A percentile compares a stretch with the other conserved stretches of the same genome.
Conservation (phyloP, 768 basidiomycete genomes). For the Tubosaeta brunneosetosa region DNA sequence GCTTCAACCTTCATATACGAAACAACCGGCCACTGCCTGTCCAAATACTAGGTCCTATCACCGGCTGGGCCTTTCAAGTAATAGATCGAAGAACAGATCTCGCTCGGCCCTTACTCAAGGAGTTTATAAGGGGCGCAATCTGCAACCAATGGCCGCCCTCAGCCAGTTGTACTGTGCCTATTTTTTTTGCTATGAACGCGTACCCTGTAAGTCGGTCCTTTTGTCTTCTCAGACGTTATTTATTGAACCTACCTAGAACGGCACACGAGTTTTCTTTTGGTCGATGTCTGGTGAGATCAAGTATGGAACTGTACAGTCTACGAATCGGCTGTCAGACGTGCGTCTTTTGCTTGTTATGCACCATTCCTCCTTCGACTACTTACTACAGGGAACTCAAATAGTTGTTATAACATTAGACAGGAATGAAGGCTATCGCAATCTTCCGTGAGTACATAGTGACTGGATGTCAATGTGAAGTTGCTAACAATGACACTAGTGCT, state of each 20-base stretch:
- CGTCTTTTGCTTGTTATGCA: slow-evolving; percentile 16
- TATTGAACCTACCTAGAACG: slow-evolving; percentile 43
- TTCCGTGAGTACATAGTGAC: slow-evolving; percentile 48
- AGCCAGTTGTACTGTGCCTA: slow-evolving; percentile 22
- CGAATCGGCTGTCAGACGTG: slow-evolving; percentile 55
- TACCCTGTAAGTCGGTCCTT: slow-evolving; percentile 46
- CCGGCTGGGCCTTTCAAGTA: slow-evolving; percentile 24
- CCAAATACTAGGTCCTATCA: slow-evolving; percentile 28
- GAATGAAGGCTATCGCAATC: slow-evolving; percentile 39
- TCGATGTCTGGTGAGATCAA: slow-evolving; percentile 47
- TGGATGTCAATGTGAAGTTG: slow-evolving; percentile 7
- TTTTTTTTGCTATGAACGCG: slow-evolving; percentile 75
- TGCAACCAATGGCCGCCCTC: slow-evolving; percentile 17
- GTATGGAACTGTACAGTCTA: slow-evolving; percentile 55
- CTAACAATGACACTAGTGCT: slow-evolving; percentile 32
- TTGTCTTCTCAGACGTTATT: slow-evolving; percentile 5
- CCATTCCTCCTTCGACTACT: slow-evolving; percentile 7
- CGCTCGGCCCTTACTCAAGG: slow-evolving; percentile 4
- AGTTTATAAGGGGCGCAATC: slow-evolving; percentile 22
- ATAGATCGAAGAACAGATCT: slow-evolving; percentile 20
- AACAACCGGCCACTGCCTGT: slow-evolving; percentile 16
- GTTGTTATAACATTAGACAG: slow-evolving; percentile 48
- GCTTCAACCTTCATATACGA: slow-evolving; percentile 25
- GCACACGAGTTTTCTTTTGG: slow-evolving; percentile 70
- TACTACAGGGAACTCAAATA: slow-evolving; percentile 61